Percentiles rank a stretch among this genome's conserved stretches.
Conservation (phyloP, 2,329 filamentous ascomycete species). For the Lasiodiplodia gonubiensis region DNA sequence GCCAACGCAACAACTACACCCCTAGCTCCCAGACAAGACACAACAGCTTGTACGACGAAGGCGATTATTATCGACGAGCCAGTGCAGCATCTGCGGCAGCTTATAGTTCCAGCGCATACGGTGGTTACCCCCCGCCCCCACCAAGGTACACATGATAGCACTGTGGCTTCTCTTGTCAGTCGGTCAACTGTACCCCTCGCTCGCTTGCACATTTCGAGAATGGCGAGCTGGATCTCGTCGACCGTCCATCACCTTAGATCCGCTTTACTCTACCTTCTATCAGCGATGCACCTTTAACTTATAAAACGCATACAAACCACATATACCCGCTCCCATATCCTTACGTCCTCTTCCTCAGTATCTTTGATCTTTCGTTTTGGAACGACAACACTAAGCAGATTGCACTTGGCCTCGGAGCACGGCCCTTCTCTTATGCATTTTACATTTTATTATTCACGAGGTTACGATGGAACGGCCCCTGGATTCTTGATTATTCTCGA, state of each 20-base stretch:
- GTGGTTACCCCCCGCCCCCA: conserved; percentile 25
- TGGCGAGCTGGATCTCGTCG: conserved; percentile 22
- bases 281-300: conserved; percentile 1
- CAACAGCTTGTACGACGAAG: conserved; percentile 18
- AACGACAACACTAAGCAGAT: conserved; percentile 9
- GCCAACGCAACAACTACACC: conserved; percentile 16
- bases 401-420: conserved; percentile 19
- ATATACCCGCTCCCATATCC: conserved; percentile 22
- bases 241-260: conserved; percentile 7
- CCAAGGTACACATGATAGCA: conserved; percentile 18
- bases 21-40: conserved; percentile 17
- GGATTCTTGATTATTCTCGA: conserved; percentile 11
- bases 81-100: neutral
- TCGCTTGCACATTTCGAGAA: neutral
- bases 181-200: neutral
- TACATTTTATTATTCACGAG: conserved; percentile 7
- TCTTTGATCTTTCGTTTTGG: neutral
- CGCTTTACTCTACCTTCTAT: neutral
- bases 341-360: conserved; percentile 6
- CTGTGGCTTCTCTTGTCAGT: neutral
- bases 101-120: conserved; percentile 2
- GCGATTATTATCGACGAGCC: conserved; percentile 7
- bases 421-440: conserved; percentile 1
- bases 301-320: conserved; percentile 10
- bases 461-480: conserved; percentile 18